A percentile compares a stretch with the other conserved stretches of the same genome.
Conservation (phyloP, 148 eudicot genomes). For the Oxyria digyna region DNA sequence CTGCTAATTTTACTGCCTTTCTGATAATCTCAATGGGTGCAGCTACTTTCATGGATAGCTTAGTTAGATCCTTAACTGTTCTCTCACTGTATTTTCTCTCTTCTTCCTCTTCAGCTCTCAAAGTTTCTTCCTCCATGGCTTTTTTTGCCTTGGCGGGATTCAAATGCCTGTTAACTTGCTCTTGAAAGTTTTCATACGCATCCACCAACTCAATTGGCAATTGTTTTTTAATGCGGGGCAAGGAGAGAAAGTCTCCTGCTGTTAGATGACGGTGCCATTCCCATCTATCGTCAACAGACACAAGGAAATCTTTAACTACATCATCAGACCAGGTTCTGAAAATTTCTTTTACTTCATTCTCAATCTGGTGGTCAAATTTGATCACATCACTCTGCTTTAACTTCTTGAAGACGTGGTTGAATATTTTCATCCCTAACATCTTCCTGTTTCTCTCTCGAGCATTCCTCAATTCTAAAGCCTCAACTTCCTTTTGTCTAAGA, state of each 20-base stretch:
- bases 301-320: conserved; percentile 47
- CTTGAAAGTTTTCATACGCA: conserved; percentile 74
- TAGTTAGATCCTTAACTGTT: conserved; percentile 72
- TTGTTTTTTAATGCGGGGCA: conserved; percentile 66
- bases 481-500: conserved; percentile 80
- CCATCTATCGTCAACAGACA: conserved; percentile 56
- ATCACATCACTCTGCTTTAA: conserved; percentile 46
- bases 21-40: conserved; percentile 61
- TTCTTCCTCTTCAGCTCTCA: conserved; percentile 57
- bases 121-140: conserved; percentile 45
- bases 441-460: conserved; percentile 71
- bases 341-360: conserved; percentile 61
- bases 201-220: conserved; percentile 66
- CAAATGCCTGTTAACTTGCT: conserved; percentile 61
- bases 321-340: conserved; percentile 74
- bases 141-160: conserved; percentile 48
- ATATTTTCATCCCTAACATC: conserved; percentile 60
- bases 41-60: conserved; percentile 55
- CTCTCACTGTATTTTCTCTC: conserved; percentile 54
- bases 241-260: conserved; percentile 67
- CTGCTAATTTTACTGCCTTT: conserved; percentile 59
- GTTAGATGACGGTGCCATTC: conserved; percentile 54
- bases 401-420: conserved; percentile 72
- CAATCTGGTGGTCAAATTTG: conserved; percentile 52
- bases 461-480: conserved; percentile 51